Base-by-base conservation (phyloP, 164 flowering plant species). In the Aristolochia californica region DNA sequence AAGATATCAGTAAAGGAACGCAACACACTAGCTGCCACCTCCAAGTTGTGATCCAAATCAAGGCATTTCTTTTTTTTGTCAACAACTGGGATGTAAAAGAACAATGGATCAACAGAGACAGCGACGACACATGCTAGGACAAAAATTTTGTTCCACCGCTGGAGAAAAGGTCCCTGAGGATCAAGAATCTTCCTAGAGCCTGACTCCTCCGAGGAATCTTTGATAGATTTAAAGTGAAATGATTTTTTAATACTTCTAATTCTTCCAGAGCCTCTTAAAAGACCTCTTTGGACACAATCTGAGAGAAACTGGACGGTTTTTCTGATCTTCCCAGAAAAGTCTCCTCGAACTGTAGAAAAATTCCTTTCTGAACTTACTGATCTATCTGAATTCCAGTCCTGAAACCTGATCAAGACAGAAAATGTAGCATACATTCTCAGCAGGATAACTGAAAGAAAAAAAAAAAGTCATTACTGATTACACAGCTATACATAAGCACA, bases 141-240 rank as follows among this genome's bases (percentile, higher is more conserved):
- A 70, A 91, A 91, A 66, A 87, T 79, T 73, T 84, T 91, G 60
- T 91, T 88, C 97, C 98, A 91, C 63, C 55, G 73, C 59, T 84
- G 91, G 58, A 93, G 83, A 68, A 85, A 86, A 13, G 76, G 47
- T 9, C 95, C 98, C 63, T 87, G 96, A 13, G 98, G 98, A 40
- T 91, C 96, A 63, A 87, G 81, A 66, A 87, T 60, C 63, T 66
- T 80, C 68, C 65, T 75, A 56, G 85, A 74, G 25, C 62, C 69
- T 45, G 70, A 61, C 16, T 72, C 78, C 48, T 72, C 61, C 10
- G 59, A 53, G 13, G 53, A 15, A 53, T 68, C 68, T 47, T 68
- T 59, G n/a, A 62, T 53, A 24, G 83, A 74, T 63, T 25, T 49
- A 9, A 72, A 70, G 55, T 60, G 67, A 26, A 69, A 55, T 20